These are phyloP conservation scores for Lactarius tabidus DNA, from an alignment of 768 basidiomycete species.

Conservation along the genomic window DNA sequence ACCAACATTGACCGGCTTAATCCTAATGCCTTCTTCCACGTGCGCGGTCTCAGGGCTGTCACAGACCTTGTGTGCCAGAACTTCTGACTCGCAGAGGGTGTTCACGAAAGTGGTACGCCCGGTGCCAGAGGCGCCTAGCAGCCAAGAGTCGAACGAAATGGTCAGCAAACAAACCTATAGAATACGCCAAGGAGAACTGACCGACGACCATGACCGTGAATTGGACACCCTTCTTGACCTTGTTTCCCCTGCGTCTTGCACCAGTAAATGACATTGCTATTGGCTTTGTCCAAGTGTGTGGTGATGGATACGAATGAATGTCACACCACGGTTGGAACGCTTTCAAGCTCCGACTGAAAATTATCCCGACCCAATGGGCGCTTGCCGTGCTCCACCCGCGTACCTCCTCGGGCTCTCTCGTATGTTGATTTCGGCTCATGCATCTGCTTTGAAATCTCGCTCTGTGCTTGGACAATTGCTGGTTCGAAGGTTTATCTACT, in stretches of 20 bases:
- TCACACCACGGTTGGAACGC: conserved; percentile 25
- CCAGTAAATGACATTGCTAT: conserved; percentile 74
- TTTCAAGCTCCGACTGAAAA: conserved; percentile 25
- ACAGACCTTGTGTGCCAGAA: conserved; percentile 80
- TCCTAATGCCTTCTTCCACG: conserved; percentile 89
- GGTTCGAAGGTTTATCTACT: neutral
- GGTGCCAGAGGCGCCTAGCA: conserved; percentile 89
- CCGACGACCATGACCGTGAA: conserved; percentile 98
- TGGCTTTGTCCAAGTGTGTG: conserved; percentile 27
- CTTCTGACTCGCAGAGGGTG: conserved; percentile 96
- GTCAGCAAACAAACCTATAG: conserved; percentile 1
- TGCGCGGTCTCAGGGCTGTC: conserved; percentile 87
- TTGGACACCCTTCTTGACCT: conserved; percentile 98
- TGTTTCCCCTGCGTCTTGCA: conserved; percentile 84
- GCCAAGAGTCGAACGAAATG: conserved; percentile 16
- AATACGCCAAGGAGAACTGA: conserved; percentile 41
- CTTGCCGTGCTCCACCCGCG: neutral
- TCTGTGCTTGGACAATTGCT: neutral
- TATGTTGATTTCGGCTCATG: conserved; percentile 10
- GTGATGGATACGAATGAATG: conserved; percentile 23
- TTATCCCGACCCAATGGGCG: neutral
- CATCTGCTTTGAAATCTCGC: conserved; percentile 5
- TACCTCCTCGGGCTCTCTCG: neutral
- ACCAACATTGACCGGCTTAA: conserved; percentile 95
- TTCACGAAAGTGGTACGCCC: conserved; percentile 99